Evolutionary conservation across 208 protist species (phyloP).

Genomic region (Leishmania amazonensis): DNA sequence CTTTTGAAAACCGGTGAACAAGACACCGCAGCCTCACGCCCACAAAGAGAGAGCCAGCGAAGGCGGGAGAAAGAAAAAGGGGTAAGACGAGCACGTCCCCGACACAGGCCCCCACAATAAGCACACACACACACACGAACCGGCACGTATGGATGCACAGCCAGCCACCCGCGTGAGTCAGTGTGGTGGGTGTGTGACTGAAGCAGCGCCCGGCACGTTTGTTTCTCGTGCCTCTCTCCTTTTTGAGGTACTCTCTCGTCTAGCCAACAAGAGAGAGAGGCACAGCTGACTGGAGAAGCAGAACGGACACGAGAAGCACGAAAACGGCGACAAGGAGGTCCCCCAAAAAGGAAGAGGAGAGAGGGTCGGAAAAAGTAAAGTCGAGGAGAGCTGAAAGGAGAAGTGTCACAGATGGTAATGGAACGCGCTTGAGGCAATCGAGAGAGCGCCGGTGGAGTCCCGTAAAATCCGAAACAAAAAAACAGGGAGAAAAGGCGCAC

Average conservation of each 20-base stretch:
- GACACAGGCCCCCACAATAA: neutral
- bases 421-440: neutral
- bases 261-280: neutral
- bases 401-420: neutral
- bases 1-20: neutral
- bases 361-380: neutral
- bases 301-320: neutral
- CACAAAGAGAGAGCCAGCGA: conserved; percentile 1
- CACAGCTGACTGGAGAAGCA: neutral
- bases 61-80: neutral
- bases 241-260: neutral
- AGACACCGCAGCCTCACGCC: neutral
- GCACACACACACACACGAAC: neutral
- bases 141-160: neutral
- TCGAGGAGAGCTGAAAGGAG: neutral
- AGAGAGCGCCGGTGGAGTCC: neutral
- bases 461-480: neutral
- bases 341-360: neutral
- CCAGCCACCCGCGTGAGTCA: neutral
- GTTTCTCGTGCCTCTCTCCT: neutral
- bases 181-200: neutral
- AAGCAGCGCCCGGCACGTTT: neutral
- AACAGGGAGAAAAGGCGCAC: neutral
- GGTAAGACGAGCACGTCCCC: neutral
- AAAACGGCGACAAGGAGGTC: conserved; percentile 3